Evolutionary conservation across 257 asterid species (phyloP).

Genomic region (Nicotiana otophora): DNA sequence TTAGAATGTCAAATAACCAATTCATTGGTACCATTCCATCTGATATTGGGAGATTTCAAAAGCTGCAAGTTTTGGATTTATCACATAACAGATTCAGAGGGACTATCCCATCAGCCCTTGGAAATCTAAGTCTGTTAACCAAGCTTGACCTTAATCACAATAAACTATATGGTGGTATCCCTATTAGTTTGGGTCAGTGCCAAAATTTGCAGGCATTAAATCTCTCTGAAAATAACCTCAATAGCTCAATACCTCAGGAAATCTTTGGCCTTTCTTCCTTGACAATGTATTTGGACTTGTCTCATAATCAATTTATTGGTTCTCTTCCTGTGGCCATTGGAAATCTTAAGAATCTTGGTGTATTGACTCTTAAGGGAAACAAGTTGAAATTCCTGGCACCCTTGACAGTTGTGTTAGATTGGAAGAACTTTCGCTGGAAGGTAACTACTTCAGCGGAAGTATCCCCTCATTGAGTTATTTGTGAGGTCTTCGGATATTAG

Average conservation of each 20-base stretch:
- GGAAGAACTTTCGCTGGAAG: slow-evolving; percentile 1
- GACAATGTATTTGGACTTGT: slow-evolving; percentile 9
- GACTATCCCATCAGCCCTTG: slow-evolving; percentile 11
- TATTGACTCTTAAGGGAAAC: slow-evolving; percentile 19
- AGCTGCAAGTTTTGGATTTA: slow-evolving; percentile 11
- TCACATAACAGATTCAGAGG: slow-evolving; percentile 10
- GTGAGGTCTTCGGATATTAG: slow-evolving; percentile 9
- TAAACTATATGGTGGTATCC: slow-evolving; percentile 7
- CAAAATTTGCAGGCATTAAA: slow-evolving; percentile 4
- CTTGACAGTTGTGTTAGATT: slow-evolving; percentile 15
- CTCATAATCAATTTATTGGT: slow-evolving; percentile 15
- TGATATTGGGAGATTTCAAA: slow-evolving; percentile 5
- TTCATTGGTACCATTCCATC: slow-evolving; percentile 10
- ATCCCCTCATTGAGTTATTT: slow-evolving; percentile 17
- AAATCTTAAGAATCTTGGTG: slow-evolving; percentile 11
- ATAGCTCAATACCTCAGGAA: slow-evolving; percentile 12
- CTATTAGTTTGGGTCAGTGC: slow-evolving; percentile 11
- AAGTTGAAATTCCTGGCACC: slow-evolving; percentile 20
- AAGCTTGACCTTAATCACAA: slow-evolving; percentile 6
- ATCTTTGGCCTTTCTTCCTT: slow-evolving; percentile 13
- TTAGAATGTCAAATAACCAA: slow-evolving; percentile 3
- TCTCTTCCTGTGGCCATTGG: slow-evolving; percentile 12
- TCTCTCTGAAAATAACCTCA: slow-evolving; percentile 17
- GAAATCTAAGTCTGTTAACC: slow-evolving; percentile 6
- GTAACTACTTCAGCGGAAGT: slow-evolving; percentile 13